Evolutionary conservation across 345 rosid genomes (phyloP), one percentile per base, ranked within the genome.

Genomic region (Citrus medica): DNA sequence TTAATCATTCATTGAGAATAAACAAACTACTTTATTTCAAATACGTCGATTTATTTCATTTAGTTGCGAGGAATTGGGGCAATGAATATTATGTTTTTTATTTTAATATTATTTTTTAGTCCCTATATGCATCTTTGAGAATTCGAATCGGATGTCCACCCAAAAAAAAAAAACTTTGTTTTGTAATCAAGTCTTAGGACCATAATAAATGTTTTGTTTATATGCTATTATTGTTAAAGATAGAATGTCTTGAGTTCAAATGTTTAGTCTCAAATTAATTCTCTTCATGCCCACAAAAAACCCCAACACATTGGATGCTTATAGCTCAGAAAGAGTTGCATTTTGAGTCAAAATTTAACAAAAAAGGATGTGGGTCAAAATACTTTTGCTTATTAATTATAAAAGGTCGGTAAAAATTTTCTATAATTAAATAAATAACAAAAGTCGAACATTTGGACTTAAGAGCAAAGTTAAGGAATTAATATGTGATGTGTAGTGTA

Each of bases 361-460:
- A 42, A 69, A 27, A 27, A 63, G 32, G 32, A 24, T 13, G 30
- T 2, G 19, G 65, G 65, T 32, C 48, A 72, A 72, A 58, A 56
- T 14, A 24, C 10, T 63, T 63, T 46, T 37, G 6, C 32, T 14
- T 35, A 21, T 60, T 63, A 28, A 32, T 75, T 64, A 22, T 22
- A 8, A 22, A 64, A 46, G 64, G 61, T 12, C 48, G 61, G 60
- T 75, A 75, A 42, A 75, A 42, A 9, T 46, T 9, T n/a, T 22
- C 63, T 8, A 21, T 40, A 30, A 28, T 63, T 64, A 7, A 22
- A 65, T 28, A 62, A 3, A 64, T 7, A 30, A 32, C 19, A 2
- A 66, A 76, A 76, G 72, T 65, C 72, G 35, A 51, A 67, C 30
- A 75, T 64, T 48, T 64, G 6, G 71, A 63, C 62, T 75, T 22